Evolutionary conservation across 2,329 filamentous ascomycete genomes (phyloP).

Genomic region (Botrytis tulipae): DNA sequence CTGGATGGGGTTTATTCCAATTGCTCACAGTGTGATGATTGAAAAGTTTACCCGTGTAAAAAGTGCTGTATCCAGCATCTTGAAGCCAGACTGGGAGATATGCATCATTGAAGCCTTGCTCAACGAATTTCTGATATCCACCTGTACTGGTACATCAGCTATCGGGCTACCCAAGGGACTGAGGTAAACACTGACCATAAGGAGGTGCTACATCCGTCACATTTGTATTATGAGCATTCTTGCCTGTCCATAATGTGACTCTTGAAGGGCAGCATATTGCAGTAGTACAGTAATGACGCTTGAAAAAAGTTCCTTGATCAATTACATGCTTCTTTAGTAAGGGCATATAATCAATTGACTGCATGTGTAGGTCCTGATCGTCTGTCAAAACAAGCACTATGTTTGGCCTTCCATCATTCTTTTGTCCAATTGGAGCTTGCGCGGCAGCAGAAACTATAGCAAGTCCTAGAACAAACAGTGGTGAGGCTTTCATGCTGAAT

Average conservation of each 20-base stretch:
- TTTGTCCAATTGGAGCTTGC: slow-evolving; percentile 22
- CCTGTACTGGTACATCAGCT: slow-evolving; percentile 37
- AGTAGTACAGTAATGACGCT: slow-evolving; percentile 60
- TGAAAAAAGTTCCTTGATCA: slow-evolving; percentile 55
- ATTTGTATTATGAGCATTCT: slow-evolving; percentile 62
- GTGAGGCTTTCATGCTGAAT: slow-evolving; percentile 10
- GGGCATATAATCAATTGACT: slow-evolving; percentile 58
- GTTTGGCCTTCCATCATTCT: slow-evolving; percentile 44
- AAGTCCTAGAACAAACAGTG: slow-evolving; percentile 19
- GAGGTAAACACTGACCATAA: slow-evolving; percentile 44
- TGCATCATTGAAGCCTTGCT: slow-evolving; percentile 62
- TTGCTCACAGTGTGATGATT: slow-evolving; percentile 62
- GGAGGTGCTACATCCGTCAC: slow-evolving; percentile 51
- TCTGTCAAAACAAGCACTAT: slow-evolving; percentile 64
- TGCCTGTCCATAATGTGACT: slow-evolving; percentile 60
- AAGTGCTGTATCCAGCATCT: slow-evolving; percentile 65
- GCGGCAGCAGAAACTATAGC: slow-evolving; percentile 22
- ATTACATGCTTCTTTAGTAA: slow-evolving; percentile 53
- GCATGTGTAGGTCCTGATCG: slow-evolving; percentile 61
- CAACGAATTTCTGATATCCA: slow-evolving; percentile 65
- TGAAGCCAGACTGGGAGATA: slow-evolving; percentile 73
- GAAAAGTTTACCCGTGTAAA: slow-evolving; percentile 71
- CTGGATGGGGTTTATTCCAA: slow-evolving; percentile 57
- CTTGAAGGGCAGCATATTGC: slow-evolving; percentile 62
- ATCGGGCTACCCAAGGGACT: slow-evolving; percentile 25